Evolutionary conservation across 2,329 filamentous ascomycete genomes (phyloP).

Genomic region (Pseudocercospora macadamiae): DNA sequence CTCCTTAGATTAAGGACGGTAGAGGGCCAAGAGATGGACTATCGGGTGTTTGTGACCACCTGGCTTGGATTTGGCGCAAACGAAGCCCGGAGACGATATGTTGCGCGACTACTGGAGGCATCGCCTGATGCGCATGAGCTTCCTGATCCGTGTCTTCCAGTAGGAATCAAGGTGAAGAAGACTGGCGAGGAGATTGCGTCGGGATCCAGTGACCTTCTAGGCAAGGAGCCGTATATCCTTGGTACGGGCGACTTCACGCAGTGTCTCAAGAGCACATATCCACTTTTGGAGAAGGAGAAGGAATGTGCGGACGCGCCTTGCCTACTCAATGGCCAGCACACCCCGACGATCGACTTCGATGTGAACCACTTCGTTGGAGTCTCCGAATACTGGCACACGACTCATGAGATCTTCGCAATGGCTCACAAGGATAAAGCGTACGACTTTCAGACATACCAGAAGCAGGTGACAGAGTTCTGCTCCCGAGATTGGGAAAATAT

Average conservation of each 20-base stretch:
- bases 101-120: constrained; percentile 73
- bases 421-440: constrained; percentile 78
- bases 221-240: constrained; percentile 60
- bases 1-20: constrained; percentile 81
- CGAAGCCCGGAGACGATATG: constrained; percentile 81
- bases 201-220: constrained; percentile 47
- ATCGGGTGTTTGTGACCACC: constrained; percentile 90
- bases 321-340: constrained; percentile 86
- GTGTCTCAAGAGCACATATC: constrained; percentile 79
- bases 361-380: constrained; percentile 98
- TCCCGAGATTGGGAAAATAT: constrained; percentile 80
- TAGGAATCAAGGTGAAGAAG: constrained; percentile 72
- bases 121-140: constrained; percentile 72
- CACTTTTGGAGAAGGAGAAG: constrained; percentile 85
- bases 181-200: constrained; percentile 63
- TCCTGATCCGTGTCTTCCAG: constrained; percentile 88
- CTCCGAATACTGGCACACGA: constrained; percentile 98
- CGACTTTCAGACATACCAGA: constrained; percentile 86
- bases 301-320: constrained; percentile 83
- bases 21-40: constrained; percentile 75
- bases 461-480: constrained; percentile 83
- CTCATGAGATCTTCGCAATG: constrained; percentile 86
- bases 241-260: constrained; percentile 88
- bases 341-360: constrained; percentile 93
- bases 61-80: constrained; percentile 99